A percentile compares a stretch with the other conserved stretches of the same genome.
Evolutionary conservation across 2,329 filamentous ascomycete genomes (phyloP).

Genomic region (Pochonia chlamydosporia): DNA sequence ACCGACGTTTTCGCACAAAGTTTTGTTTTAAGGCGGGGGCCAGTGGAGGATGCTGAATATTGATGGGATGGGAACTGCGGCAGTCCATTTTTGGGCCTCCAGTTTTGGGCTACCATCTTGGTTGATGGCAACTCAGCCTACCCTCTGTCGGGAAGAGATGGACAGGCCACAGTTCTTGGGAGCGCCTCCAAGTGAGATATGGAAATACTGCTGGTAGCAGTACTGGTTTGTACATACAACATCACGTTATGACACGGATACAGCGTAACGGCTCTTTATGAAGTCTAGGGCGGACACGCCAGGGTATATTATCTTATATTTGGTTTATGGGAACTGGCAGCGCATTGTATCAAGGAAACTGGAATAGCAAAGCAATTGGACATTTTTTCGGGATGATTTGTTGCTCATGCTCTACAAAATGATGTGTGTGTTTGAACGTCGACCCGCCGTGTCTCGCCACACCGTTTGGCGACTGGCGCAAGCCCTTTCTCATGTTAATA

Average conservation of each 20-base stretch:
- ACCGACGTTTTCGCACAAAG: constrained; percentile 2
- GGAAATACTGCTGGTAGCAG: background rate
- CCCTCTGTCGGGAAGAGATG: background rate
- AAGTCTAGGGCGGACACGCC: background rate
- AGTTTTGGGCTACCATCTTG: background rate
- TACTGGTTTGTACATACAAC: constrained; percentile 3
- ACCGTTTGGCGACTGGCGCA: no score
- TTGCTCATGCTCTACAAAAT: background rate
- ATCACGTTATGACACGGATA: background rate
- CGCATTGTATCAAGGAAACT: background rate
- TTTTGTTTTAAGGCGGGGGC: background rate
- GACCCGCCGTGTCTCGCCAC: no score
- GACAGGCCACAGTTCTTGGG: background rate
- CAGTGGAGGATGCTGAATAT: background rate
- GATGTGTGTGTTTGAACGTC: no score
- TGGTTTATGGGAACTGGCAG: background rate
- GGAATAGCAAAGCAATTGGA: constrained; percentile 1
- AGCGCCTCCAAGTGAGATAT: background rate
- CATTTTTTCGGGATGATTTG: background rate
- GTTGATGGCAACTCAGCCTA: background rate
- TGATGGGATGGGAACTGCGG: background rate
- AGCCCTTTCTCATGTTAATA: no score
- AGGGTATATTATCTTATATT: background rate
- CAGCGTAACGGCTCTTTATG: constrained; percentile 2
- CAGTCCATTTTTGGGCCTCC: no score